Conservation (phyloP, 345 rosid genomes). For the Orychophragmus violaceus region DNA sequence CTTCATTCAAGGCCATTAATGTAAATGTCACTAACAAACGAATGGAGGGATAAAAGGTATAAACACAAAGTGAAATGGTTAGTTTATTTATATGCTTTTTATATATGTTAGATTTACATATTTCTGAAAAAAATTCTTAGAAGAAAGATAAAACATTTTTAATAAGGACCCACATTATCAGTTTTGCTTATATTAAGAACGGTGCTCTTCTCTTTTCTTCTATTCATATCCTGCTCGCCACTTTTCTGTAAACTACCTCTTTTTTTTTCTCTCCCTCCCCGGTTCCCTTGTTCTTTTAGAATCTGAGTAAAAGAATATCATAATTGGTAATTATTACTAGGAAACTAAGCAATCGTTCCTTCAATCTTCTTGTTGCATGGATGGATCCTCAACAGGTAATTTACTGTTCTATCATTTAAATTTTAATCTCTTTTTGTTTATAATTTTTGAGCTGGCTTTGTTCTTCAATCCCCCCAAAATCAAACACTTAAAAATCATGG, state of each 20-base stretch:
- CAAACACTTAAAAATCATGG: background rate
- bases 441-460: background rate
- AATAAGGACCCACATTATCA: slow-evolving; percentile 13
- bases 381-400: slow-evolving; percentile 67
- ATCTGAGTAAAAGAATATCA: too few species aligned
- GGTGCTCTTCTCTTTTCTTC: slow-evolving; percentile 13
- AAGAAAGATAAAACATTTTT: too few species aligned
- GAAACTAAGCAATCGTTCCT: background rate
- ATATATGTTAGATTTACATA: too few species aligned
- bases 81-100: too few species aligned
- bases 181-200: slow-evolving; percentile 34
- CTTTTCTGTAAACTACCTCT: slow-evolving; percentile 12
- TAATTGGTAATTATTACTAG: background rate
- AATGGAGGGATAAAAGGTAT: too few species aligned
- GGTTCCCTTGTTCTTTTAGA: too few species aligned
- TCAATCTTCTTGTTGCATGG: slow-evolving; percentile 38
- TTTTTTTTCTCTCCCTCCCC: slow-evolving; percentile 9
- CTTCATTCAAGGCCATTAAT: too few species aligned
- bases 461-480: background rate
- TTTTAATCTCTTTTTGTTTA: background rate
- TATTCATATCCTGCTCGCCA: slow-evolving; percentile 31
- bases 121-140: too few species aligned
- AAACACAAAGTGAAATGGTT: too few species aligned
- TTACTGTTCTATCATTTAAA: background rate
- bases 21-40: too few species aligned